Base-by-base conservation (phyloP, 495 filamentous ascomycete genomes). In the Collariella sp. region DNA sequence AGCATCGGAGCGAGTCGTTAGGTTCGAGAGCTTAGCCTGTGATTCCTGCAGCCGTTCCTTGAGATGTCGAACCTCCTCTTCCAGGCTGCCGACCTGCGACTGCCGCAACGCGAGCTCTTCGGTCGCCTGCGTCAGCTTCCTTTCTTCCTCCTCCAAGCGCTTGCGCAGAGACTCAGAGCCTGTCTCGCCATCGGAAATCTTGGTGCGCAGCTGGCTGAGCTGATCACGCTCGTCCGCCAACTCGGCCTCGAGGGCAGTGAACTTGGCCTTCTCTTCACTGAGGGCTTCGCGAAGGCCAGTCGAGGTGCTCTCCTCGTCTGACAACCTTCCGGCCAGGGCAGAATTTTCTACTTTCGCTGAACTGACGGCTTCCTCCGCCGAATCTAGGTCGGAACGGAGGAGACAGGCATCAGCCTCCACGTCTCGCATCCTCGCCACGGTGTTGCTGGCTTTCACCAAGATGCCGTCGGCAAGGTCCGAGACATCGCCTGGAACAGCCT, bases 101-200 rank as follows among this genome's bases (percentile, higher is more conserved):
- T 87, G 79, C 9, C 79, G 75, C 15, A 84, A 79, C 26, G 81
- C 80, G 11, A 94, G 70, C 62, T 86, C 78, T 54, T 81, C 76
- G n/a, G 79, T 70, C 20, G 91, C 61, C 11, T 68, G 72, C 12
- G 77, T 74, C 19, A 85, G 73, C 62, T 78, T 83, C 20, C 67
- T 70, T 59, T 91, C 86, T 63, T 86, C 82, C 46, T 88, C 83
- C 15, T 79, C 79, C 43, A 93, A 69, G 33, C 81, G 78, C 64
- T 84, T 82, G 38, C 82, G 81, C 47, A 95, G 69, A 15, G 79
- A 83, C 65, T 91, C 86, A 7, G 86, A 87, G 20, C 86, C 87
- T 7, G 82, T 89, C 62, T 90, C 87, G 31, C 87, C 89, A 38
- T 86, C 84, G 5, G 83, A 78, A 62, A 93, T 81, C 66, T 82